Percentiles rank a stretch among this genome's conserved stretches.
Conservation (phyloP, 805 yeast genomes). For the Yamadazyma insecticola region DNA sequence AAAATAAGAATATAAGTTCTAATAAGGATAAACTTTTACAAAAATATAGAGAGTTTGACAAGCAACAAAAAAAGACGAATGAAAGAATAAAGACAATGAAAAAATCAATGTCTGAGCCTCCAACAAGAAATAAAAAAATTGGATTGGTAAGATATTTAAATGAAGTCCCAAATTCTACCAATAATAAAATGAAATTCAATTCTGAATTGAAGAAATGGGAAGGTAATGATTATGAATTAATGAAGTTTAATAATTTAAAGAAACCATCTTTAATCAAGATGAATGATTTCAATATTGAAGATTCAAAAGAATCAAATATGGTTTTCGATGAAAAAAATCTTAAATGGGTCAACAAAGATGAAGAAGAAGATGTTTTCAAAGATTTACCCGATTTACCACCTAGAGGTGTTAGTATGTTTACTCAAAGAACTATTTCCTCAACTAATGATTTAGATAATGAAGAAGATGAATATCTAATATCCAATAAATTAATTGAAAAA, state of each 20-base stretch:
- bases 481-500: constrained; percentile 22
- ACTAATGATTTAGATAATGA: constrained; percentile 17
- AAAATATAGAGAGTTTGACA: constrained; percentile 25
- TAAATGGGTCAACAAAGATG: constrained; percentile 52
- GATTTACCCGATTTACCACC: constrained; percentile 43
- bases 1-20: constrained; percentile 8
- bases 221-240: constrained; percentile 58
- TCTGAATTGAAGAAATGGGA: constrained; percentile 53
- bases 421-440: constrained; percentile 33
- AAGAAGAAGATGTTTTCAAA: constrained; percentile 40
- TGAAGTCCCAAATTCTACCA: constrained; percentile 13
- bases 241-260: constrained; percentile 41
- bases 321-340: constrained; percentile 52
- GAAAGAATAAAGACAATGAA: constrained; percentile 8
- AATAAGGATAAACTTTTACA: constrained; percentile 25
- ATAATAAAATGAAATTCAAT: constrained; percentile 48
- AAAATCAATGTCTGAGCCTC: constrained; percentile 11
- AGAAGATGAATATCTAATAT: constrained; percentile 23
- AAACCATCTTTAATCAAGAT: constrained; percentile 37
- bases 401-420: constrained; percentile 32
- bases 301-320: constrained; percentile 32
- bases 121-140: constrained; percentile 13
- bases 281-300: constrained; percentile 16
- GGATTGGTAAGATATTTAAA: constrained; percentile 30
- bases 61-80: constrained; percentile 11